Base-by-base conservation (phyloP, 1,284 basidiomycete genomes). In the Sanghuangporus sanghuang region DNA sequence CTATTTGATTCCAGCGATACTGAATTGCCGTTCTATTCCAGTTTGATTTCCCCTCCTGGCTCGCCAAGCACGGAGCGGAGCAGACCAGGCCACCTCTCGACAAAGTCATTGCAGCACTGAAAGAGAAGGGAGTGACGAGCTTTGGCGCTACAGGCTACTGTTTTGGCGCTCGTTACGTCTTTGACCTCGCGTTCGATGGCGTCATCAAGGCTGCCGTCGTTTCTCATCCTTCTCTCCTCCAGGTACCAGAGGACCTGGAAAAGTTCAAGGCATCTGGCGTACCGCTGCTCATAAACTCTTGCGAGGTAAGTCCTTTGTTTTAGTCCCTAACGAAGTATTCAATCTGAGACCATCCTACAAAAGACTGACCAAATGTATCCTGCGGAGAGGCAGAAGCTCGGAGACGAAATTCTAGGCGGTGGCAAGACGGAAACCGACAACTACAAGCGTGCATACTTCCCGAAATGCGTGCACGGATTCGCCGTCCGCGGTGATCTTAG, bases 61-160 rank as follows among this genome's bases (percentile, higher is more conserved):
- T 85, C 46, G 59, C 60, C 1, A 78, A 71, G 0, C 89, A 91
- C 69, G 71, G 71, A 6, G 56, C 68, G 4, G 78, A 75, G 0
- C 68, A 75, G 14, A 85, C 84, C 21, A 81, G 81, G n/a, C 80
- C 83, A 0, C 46, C 68, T 1, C 69, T 90, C 49, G 81, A 90
- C 73, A 82, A 79, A 35, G 81, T 89, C 63, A 78, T 89, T 49
- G 73, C 72, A 1, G 82, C 76, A 0, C 79, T 91, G 57, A 85
- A 84, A 69, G 80, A 73, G 14, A 71, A 81, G 61, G 89, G 89
- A 1, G 77, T 90, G 38, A 83, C 78, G 3, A 70, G 72, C 21
- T 81, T 89, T 64, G 86, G 77, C 12, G 86, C 84, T 0, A 84
- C 81, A 0, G 88, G 87, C 0, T 91, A 85, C 75, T 92, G 90